Base-by-base conservation (phyloP, 2,329 filamentous ascomycete genomes). In the Aspergillus cejpii region DNA sequence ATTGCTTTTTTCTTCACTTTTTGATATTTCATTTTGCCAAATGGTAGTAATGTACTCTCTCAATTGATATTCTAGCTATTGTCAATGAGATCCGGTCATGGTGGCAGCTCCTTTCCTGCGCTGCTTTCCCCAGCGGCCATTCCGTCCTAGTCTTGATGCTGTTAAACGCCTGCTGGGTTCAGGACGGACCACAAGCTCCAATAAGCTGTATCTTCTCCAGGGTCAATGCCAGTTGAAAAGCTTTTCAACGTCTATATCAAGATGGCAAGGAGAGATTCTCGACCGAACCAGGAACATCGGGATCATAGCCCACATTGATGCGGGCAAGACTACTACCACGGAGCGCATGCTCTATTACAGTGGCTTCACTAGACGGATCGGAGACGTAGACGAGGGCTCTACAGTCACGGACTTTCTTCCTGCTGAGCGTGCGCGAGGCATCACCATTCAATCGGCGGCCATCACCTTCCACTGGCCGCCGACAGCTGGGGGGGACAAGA, bases 291-390 rank as follows among this genome's bases (percentile, higher is more conserved):
- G 91, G 56, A 98, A 98, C 63, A 96, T 98, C 63, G 92, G 92
- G 50, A 97, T 98, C 56, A 96, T 98, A 66, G 92, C 92, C 48
- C 92, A 98, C 67, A 95, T 98, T 53, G 92, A 97, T 81, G 92
- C 92, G 45, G 92, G 92, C 6, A 98, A 98, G 74, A 98, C 92
- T 1, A 97, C 92, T 0, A 98, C 92, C 0, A 97, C 92, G 3
- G 92, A 98, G 80, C 89, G 92, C 47, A 97, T 97, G 91, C 84
- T 98, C 60, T 97, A 89, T 63, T 95, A 96, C 61, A 94, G 88
- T 64, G 91, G 92, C 39, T 83, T 90, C 50, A 94, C 90, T 7
- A 78, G 87, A 53, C 78, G 90, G 65, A 81, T 96, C 60, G 92
- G 92, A 71, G 90, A 96, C 66, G 92, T 98, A 52, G 91, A 97